Conservation (phyloP, 1,139 yeast species). For the Suhomyces kunorum region DNA sequence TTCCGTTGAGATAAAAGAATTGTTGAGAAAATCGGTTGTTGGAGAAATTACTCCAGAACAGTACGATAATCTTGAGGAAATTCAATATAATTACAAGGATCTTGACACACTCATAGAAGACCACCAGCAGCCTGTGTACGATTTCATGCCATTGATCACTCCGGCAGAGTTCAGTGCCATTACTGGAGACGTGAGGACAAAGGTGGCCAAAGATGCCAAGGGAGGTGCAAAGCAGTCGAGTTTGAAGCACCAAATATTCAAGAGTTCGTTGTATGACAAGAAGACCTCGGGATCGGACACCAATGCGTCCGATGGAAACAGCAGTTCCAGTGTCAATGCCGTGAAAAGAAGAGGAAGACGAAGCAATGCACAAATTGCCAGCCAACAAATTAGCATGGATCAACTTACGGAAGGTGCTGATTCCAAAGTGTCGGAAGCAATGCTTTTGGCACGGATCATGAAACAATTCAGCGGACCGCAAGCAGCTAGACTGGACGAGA, state of each 20-base stretch:
- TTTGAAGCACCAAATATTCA: slow-evolving; percentile 44
- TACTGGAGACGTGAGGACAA: slow-evolving; percentile 37
- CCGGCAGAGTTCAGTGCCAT: slow-evolving; percentile 41
- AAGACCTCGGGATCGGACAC: slow-evolving; percentile 49
- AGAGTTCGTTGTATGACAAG: slow-evolving; percentile 41
- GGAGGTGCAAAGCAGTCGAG: slow-evolving; percentile 18
- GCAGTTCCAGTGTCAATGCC: slow-evolving; percentile 17
- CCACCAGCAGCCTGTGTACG: slow-evolving; percentile 23
- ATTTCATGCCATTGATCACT: slow-evolving; percentile 46
- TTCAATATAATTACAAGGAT: slow-evolving; percentile 4
- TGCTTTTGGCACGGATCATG: slow-evolving; percentile 45
- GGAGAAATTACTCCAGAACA: slow-evolving; percentile 12
- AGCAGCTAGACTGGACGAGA: slow-evolving; percentile 37
- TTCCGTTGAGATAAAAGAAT: slow-evolving; percentile 30
- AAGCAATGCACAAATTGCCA: slow-evolving; percentile 21
- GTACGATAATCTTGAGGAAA: slow-evolving; percentile 6
- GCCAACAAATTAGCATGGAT: slow-evolving; percentile 17
- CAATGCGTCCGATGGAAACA: slow-evolving; percentile 27
- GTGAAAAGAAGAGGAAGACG: slow-evolving; percentile 30
- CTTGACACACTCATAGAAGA: slow-evolving; percentile 5
- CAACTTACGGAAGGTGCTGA: slow-evolving; percentile 23
- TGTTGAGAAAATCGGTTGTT: slow-evolving; percentile 19
- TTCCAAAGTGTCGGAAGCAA: slow-evolving; percentile 36
- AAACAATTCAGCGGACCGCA: slow-evolving; percentile 48
- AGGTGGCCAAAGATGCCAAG: slow-evolving; percentile 25